Evolutionary conservation across 495 filamentous ascomycete species (phyloP).

Genomic region (Lindgomyces ingoldianus): DNA sequence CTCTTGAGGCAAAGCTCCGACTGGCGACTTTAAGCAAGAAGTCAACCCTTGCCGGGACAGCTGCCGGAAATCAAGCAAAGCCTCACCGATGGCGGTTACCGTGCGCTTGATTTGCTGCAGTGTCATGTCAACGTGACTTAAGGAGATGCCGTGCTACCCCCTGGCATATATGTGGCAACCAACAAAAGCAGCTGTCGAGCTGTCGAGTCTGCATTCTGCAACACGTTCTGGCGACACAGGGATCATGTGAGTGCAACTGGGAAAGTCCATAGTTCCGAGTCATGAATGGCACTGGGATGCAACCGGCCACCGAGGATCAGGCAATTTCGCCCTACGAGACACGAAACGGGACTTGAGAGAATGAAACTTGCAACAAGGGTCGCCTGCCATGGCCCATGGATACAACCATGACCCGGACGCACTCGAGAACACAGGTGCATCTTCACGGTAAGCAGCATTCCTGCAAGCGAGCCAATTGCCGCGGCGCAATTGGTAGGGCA

Average conservation of each 20-base stretch:
- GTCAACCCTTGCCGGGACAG: conserved; percentile 11
- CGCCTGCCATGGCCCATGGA: background rate
- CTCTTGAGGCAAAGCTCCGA: conserved; percentile 12
- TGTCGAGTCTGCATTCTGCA: background rate
- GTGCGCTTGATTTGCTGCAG: conserved; percentile 16
- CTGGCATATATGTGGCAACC: conserved; percentile 17
- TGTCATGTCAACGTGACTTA: conserved; percentile 35
- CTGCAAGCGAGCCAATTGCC: conserved; percentile 14
- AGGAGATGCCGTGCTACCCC: conserved; percentile 27
- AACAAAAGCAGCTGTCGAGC: background rate
- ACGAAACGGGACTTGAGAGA: conserved; percentile 21
- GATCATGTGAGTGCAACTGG: conserved; percentile 11
- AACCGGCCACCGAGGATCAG: conserved; percentile 22
- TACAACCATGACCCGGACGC: conserved; percentile 14
- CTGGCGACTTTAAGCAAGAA: conserved; percentile 11
- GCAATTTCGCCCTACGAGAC: conserved; percentile 18
- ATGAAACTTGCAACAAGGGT: conserved; percentile 23
- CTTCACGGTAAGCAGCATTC: conserved; percentile 12
- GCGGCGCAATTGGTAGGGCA: conserved; percentile 16
- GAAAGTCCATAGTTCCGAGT: conserved; percentile 13
- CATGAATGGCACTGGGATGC: conserved; percentile 17
- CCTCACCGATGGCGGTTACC: background rate
- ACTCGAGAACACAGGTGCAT: background rate
- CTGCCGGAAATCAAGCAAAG: conserved; percentile 1
- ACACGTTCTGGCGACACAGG: conserved; percentile 11